Conservation (phyloP, 768 basidiomycete genomes). For the Exsudoporus frostii region DNA sequence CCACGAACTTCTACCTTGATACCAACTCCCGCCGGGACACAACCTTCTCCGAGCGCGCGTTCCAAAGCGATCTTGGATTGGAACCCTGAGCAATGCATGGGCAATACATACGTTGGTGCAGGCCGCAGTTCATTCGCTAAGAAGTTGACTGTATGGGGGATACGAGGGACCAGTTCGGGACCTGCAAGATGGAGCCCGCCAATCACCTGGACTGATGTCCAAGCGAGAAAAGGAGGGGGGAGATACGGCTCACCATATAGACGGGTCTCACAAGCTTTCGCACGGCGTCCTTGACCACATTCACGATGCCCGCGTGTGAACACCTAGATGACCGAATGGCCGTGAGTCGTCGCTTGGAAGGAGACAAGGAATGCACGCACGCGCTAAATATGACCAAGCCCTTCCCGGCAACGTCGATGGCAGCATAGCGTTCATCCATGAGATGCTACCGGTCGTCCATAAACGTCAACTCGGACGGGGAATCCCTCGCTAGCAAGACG, state of each 20-base stretch:
- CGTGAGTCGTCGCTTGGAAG: not conserved
- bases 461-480: not conserved
- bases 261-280: conserved; percentile 61
- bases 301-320: conserved; percentile 82
- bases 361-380: conserved; percentile 40
- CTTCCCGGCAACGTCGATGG: conserved; percentile 74
- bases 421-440: conserved; percentile 81
- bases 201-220: conserved; percentile 48
- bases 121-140: conserved; percentile 58
- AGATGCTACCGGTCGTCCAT: conserved; percentile 47
- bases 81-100: conserved; percentile 86
- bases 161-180: conserved; percentile 58
- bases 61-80: conserved; percentile 70
- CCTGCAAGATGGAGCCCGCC: conserved; percentile 84
- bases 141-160: conserved; percentile 69
- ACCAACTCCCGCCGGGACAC: conserved; percentile 77
- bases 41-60: conserved; percentile 65
- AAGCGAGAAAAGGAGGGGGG: not conserved
- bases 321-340: conserved; percentile 36
- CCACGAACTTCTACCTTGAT: conserved; percentile 58
- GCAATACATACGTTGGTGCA: conserved; percentile 66
- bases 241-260: conserved; percentile 54
- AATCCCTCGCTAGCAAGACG: not conserved
- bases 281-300: conserved; percentile 73
- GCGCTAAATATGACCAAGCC: conserved; percentile 83